Percentiles rank a stretch among this genome's conserved stretches.
Evolutionary conservation across 169 alveolate species (phyloP).

Genomic region (Plasmodium sp.): DNA sequence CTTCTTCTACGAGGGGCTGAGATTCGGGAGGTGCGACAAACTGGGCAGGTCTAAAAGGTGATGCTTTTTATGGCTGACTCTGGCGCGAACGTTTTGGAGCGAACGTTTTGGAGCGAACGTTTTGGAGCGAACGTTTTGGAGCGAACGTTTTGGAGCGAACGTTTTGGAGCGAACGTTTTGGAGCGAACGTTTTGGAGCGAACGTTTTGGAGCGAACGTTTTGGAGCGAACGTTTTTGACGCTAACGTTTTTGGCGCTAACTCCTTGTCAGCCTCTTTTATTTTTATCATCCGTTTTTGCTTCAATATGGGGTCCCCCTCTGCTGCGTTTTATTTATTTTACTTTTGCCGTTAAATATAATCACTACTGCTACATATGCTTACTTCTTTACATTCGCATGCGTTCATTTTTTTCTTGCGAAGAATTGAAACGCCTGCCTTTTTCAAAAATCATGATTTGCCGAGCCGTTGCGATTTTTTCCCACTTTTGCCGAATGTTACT

Average conservation of each 20-base stretch:
- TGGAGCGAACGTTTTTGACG: not conserved
- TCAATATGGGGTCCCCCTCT: not conserved
- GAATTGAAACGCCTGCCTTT: not conserved
- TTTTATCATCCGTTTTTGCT: not conserved
- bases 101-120: too few species aligned
- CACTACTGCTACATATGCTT: not conserved
- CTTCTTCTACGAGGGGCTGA: not conserved
- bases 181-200: too few species aligned
- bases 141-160: too few species aligned
- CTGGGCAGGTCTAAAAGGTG: not conserved
- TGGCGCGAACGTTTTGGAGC: too few species aligned
- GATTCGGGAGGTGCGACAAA: not conserved
- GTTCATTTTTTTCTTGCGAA: not conserved
- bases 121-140: too few species aligned
- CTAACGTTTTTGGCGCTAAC: not conserved
- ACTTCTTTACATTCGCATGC: not conserved
- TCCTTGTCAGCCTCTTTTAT: not conserved
- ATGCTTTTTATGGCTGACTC: not conserved
- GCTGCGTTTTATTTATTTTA: not conserved
- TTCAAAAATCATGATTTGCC: not conserved
- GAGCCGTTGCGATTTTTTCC: not conserved
- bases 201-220: too few species aligned
- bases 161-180: not conserved
- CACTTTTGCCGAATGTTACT: not conserved
- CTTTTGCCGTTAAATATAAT: not conserved